These are phyloP conservation scores for Puccinia hordei DNA, from an alignment of 1,284 basidiomycete species.

Conservation along the genomic window DNA sequence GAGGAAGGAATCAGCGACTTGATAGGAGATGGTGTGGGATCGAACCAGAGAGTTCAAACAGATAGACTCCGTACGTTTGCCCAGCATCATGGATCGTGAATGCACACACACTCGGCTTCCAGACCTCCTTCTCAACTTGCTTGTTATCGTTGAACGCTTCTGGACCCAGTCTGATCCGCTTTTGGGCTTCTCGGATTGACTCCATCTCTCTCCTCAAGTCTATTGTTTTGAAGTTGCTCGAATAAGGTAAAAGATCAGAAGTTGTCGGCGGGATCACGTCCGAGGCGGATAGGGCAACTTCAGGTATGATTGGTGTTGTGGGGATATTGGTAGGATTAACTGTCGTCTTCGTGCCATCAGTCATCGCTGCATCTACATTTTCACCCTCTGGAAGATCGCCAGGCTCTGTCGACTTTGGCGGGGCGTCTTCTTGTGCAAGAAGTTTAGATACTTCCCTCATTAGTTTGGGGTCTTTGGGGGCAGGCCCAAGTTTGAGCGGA, in stretches of 20 bases:
- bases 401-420: slow-evolving; percentile 49
- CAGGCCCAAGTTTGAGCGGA: slow-evolving; percentile 75
- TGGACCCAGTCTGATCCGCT: slow-evolving; percentile 83
- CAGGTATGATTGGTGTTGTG: slow-evolving; percentile 28
- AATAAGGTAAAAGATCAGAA: slow-evolving; percentile 75
- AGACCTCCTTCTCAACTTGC: slow-evolving; percentile 50
- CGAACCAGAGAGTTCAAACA: slow-evolving; percentile 22
- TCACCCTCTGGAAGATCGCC: slow-evolving; percentile 52
- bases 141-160: slow-evolving; percentile 60
- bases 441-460: slow-evolving; percentile 75
- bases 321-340: slow-evolving; percentile 30
- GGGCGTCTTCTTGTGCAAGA: slow-evolving; percentile 60
- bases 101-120: slow-evolving; percentile 78
- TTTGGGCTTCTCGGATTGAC: slow-evolving; percentile 81
- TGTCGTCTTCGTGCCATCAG: slow-evolving; percentile 50
- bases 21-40: slow-evolving; percentile 16
- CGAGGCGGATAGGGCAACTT: slow-evolving; percentile 2
- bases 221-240: slow-evolving; percentile 76
- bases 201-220: slow-evolving; percentile 92
- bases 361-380: slow-evolving; percentile 41
- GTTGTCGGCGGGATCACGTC: slow-evolving; percentile 65
- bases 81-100: slow-evolving; percentile 88
- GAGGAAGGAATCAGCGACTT: slow-evolving; percentile 28
- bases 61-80: slow-evolving; percentile 70
- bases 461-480: slow-evolving; percentile 75